Evolutionary conservation across 345 rosid species (phyloP).

Genomic region (Lumnitzera littorea): DNA sequence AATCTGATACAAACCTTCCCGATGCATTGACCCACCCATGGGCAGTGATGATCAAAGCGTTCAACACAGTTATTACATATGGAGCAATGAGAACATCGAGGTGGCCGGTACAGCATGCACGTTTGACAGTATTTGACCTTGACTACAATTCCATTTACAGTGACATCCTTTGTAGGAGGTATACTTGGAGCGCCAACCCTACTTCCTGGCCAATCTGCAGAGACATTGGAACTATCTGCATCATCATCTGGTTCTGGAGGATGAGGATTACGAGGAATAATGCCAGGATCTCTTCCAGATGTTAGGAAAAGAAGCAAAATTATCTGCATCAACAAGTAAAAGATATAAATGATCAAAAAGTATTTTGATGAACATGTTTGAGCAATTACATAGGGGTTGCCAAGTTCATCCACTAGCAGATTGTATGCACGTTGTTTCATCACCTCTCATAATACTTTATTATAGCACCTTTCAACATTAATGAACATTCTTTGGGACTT

Average conservation of each 20-base stretch:
- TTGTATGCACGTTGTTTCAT: no score
- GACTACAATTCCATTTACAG: conserved; percentile 51
- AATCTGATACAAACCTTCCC: conserved; percentile 51
- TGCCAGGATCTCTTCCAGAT: conserved; percentile 93
- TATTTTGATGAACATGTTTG: no score
- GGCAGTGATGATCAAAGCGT: conserved; percentile 95
- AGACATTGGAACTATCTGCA: conserved; percentile 41
- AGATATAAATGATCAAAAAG: no score
- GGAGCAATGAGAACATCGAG: conserved; percentile 95
- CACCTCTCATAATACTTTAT: no score
- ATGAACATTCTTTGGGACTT: no score
- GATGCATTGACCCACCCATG: conserved; percentile 98
- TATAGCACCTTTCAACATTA: no score
- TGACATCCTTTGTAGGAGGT: conserved; percentile 67
- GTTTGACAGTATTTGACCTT: conserved; percentile 87
- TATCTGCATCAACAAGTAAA: conserved; percentile 41
- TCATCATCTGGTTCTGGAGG: conserved; percentile 71
- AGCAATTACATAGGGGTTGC: no score
- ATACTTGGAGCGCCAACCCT: conserved; percentile 28
- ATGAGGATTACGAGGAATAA: conserved; percentile 70
- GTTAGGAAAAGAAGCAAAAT: conserved; percentile 68
- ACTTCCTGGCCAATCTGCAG: conserved; percentile 39
- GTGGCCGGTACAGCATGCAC: conserved; percentile 89
- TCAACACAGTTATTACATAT: conserved; percentile 92
- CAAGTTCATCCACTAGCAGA: no score